Base-by-base conservation (phyloP, 2,329 filamentous ascomycete species). In the Pseudogymnoascus verrucosus region DNA sequence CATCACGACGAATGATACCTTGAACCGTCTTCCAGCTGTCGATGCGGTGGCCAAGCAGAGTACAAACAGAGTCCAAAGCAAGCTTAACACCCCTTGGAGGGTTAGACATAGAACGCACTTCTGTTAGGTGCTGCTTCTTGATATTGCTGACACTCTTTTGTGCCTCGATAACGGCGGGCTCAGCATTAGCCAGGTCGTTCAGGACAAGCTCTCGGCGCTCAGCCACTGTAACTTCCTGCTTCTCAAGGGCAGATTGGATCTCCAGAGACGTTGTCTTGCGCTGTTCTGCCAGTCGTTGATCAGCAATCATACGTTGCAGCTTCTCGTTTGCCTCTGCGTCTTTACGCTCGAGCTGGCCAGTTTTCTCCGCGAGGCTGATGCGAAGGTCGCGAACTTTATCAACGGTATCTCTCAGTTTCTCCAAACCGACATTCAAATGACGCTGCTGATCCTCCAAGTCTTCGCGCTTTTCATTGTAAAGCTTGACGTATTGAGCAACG, bases 361-460 rank as follows among this genome's bases (percentile, higher is more conserved):
- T 96, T 84, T 99, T 99, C 76, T 96, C 88, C 1, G 93, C 93
- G 64, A 99, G 82, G 76, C 92, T 97, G 69, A 85, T 88, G 71
- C 93, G 88, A 65, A 99, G 82, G 75, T 98, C 93, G 66, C 91
- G 88, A 63, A 99, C 95, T 79, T 99, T 98, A 76, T 96, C 92
- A 21, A 98, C 93, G 1, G 95, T 99, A 77, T 98, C 95, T 69
- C 91, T 86, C 28, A 99, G 82, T 76, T 99, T 99, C 79, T 99
- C 95, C 1, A 99, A 84, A 82, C 95, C 96, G 64, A 98, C 93
- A 71, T 99, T 99, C 67, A 99, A 82, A 83, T 99, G 95, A 31
- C 95, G 89, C 74, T 99, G 95, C 76, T 99, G 95, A 74, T 99
- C 95, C 76, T 99, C 95, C 1, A 99, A 84, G 73, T 99, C 95